Evolutionary conservation across 108 stramenopile species (phyloP).

Genomic region (Cyclotella cryptica): DNA sequence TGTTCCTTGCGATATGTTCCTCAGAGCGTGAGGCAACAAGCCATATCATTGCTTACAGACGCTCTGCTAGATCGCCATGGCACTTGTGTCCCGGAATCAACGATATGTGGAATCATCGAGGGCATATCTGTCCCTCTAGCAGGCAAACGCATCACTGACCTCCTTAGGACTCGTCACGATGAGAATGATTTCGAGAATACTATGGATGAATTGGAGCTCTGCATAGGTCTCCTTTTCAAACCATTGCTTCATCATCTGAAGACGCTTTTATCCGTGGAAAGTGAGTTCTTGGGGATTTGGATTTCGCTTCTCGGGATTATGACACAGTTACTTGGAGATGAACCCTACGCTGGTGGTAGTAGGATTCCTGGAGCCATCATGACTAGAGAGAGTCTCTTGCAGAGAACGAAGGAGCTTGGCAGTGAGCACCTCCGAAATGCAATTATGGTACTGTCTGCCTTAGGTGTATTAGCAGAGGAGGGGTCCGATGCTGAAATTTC

Average conservation of each 20-base stretch:
- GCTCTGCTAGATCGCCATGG: conserved; percentile 76
- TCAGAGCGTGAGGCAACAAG: conserved; percentile 81
- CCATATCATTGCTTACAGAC: conserved; percentile 85
- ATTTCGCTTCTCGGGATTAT: conserved; percentile 66
- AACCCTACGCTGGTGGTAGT: conserved; percentile 19
- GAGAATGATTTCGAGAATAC: conserved; percentile 56
- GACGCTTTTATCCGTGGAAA: conserved; percentile 49
- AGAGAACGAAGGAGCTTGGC: conserved; percentile 65
- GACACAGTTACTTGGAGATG: conserved; percentile 64
- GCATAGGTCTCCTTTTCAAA: conserved; percentile 85
- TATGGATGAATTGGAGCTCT: conserved; percentile 82
- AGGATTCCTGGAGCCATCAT: conserved; percentile 14
- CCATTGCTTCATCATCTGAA: conserved; percentile 83
- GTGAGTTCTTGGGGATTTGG: conserved; percentile 67
- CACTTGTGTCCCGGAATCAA: conserved; percentile 51
- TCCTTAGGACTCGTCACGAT: conserved; percentile 41
- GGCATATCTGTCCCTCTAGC: conserved; percentile 77
- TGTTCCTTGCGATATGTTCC: conserved; percentile 13
- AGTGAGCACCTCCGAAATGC: conserved; percentile 87
- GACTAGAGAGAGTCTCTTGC: conserved; percentile 35
- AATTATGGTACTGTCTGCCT: conserved; percentile 61
- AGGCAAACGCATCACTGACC: conserved; percentile 61
- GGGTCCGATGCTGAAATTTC: conserved; percentile 47
- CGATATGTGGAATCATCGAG: conserved; percentile 60
- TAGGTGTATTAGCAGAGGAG: conserved; percentile 4